A percentile compares a stretch with the other conserved stretches of the same genome.
These are phyloP conservation scores for Hydrangea macrophylla DNA, from an alignment of 148 eudicot genomes.

Conservation along the genomic window DNA sequence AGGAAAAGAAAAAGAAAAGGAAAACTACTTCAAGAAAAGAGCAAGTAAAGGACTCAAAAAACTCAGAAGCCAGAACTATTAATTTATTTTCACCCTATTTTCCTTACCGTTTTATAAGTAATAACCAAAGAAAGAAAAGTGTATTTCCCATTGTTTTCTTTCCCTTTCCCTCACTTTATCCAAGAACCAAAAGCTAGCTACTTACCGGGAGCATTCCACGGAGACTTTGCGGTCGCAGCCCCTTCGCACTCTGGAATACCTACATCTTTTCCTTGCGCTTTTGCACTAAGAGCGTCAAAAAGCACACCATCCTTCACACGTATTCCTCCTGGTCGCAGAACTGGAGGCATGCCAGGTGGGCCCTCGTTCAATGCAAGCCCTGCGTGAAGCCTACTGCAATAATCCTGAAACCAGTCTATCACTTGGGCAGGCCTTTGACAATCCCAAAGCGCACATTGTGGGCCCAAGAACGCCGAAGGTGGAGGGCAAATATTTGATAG, in stretches of 20 bases:
- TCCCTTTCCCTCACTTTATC: too few relatives aligned
- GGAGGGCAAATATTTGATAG: constrained; percentile 66
- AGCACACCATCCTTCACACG: constrained; percentile 83
- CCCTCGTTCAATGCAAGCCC: constrained; percentile 84
- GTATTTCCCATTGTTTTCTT: too few relatives aligned
- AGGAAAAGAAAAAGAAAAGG: too few relatives aligned
- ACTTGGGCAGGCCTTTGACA: constrained; percentile 93
- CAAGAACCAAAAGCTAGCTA: too few relatives aligned
- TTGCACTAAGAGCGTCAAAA: constrained; percentile 85
- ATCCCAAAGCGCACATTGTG: constrained; percentile 97
- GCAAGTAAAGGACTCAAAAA: too few relatives aligned
- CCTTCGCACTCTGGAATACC: constrained; percentile 98
- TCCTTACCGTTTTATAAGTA: too few relatives aligned
- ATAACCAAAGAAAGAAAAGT: too few relatives aligned
- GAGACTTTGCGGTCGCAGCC: constrained; percentile 93
- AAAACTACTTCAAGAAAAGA: too few relatives aligned
- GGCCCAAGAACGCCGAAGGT: constrained; percentile 92
- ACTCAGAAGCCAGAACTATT: too few relatives aligned
- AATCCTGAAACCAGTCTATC: constrained; percentile 73
- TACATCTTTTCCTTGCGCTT: constrained; percentile 78
- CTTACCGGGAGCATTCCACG: constrained; percentile 97
- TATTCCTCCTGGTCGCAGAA: constrained; percentile 91
- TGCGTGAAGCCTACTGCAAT: constrained; percentile 81
- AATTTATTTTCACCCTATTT: too few relatives aligned
- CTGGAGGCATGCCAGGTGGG: constrained; percentile 82